These are phyloP conservation scores for Termitomyces sp. DNA, from an alignment of 768 basidiomycete species.

Conservation along the genomic window DNA sequence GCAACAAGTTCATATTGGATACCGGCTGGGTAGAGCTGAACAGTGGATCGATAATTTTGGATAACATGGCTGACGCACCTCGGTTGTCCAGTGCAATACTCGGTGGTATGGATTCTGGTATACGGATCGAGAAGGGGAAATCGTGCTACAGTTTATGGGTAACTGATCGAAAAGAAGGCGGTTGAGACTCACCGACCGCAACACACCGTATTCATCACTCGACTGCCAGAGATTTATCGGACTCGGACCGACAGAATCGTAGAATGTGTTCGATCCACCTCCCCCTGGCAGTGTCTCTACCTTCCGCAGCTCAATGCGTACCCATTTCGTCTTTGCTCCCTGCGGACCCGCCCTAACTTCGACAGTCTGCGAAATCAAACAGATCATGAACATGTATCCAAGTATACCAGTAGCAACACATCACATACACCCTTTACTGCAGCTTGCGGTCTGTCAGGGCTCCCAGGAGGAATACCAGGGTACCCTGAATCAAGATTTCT, in stretches of 20 bases:
- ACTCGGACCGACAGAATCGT: constrained; percentile 75
- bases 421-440: constrained; percentile 77
- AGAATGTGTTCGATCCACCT: constrained; percentile 63
- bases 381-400: constrained; percentile 8
- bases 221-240: constrained; percentile 83
- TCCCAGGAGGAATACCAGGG: constrained; percentile 82
- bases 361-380: constrained; percentile 53
- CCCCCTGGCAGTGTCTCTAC: constrained; percentile 79
- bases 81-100: constrained; percentile 74
- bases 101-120: constrained; percentile 90
- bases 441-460: constrained; percentile 72
- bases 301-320: constrained; percentile 87
- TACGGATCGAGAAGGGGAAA: constrained; percentile 84
- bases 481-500: constrained; percentile 43
- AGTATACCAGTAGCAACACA: constrained; percentile 2
- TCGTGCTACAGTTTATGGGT: constrained; percentile 52
- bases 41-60: neutral
- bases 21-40: constrained; percentile 44
- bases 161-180: neutral
- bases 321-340: constrained; percentile 88
- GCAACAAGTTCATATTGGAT: constrained; percentile 90
- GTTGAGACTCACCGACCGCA: constrained; percentile 55
- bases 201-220: constrained; percentile 61
- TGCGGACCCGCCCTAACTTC: constrained; percentile 74
- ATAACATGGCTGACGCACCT: constrained; percentile 33